These are phyloP conservation scores for Aspergillus cejpii DNA, from an alignment of 2,329 filamentous ascomycete species.

Conservation along the genomic window DNA sequence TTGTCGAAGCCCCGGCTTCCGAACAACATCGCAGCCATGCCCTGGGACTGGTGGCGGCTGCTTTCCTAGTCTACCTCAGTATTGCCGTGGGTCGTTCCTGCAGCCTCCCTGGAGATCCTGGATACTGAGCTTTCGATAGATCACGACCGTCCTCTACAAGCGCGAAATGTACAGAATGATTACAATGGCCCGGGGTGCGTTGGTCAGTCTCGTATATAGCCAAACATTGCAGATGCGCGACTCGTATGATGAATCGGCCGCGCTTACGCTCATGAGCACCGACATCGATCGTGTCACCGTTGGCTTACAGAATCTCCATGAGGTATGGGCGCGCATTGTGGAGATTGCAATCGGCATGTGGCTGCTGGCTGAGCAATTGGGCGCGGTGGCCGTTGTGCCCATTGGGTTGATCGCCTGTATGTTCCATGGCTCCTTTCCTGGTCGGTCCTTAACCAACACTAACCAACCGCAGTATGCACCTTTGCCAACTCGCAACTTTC, in stretches of 20 bases:
- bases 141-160: slow-evolving; percentile 20
- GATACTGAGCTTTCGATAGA: slow-evolving; percentile 6
- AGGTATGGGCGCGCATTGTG: slow-evolving; percentile 32
- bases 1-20: slow-evolving; percentile 8
- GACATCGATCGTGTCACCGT: slow-evolving; percentile 35
- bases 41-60: slow-evolving; percentile 29
- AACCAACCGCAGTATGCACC: slow-evolving; percentile 5
- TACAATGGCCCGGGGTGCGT: slow-evolving; percentile 25
- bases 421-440: too few relatives aligned
- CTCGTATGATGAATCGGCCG: slow-evolving; percentile 34
- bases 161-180: slow-evolving; percentile 25
- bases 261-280: slow-evolving; percentile 43
- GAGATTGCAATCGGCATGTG: slow-evolving; percentile 36
- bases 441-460: too few relatives aligned
- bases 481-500: slow-evolving; percentile 5
- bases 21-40: slow-evolving; percentile 16
- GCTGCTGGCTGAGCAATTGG: too few relatives aligned
- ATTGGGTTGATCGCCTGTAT: too few relatives aligned
- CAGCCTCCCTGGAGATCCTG: too few relatives aligned
- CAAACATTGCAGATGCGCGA: slow-evolving; percentile 38
- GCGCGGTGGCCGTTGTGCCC: too few relatives aligned
- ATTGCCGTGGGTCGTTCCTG: too few relatives aligned
- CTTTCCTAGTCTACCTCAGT: slow-evolving; percentile 26
- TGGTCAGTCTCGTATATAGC: slow-evolving; percentile 42
- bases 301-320: slow-evolving; percentile 24